Evolutionary conservation across 1,284 basidiomycete species (phyloP), one percentile per base, ranked within the genome.

Genomic region (Anthracocystis walkeri): DNA sequence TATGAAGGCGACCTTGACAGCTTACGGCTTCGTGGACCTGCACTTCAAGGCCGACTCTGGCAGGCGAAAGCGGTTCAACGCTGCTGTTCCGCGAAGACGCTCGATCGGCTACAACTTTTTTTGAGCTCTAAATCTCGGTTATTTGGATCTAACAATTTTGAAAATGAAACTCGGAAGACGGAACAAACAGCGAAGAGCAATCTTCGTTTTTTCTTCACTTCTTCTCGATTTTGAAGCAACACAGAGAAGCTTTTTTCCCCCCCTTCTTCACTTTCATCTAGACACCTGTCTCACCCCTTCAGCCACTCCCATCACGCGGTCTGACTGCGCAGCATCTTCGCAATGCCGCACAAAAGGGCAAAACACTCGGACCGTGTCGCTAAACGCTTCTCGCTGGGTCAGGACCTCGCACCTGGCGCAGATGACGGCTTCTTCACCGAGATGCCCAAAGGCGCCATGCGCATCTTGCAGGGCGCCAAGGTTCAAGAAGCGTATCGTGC

Each of bases 321-420:
- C 14, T 40, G 23, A 33, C 42, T 31, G 41, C 38, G 31, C 45
- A 53, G 35, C 35, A 38, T 38, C 5, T 12, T 38, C 35, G 7
- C 14, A n/a, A 82, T 82, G 81, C 81, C 81, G 21, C 79, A 81
- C 71, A 82, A 82, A 53, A 67, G 79, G 29, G 79, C 81, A 1
- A 82, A 81, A 42, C 65, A 63, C 46, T 79, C 79, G 14, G 68
- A 67, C 46, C 68, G 81, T 33, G 52, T 72, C 31, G 70, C 78
- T 31, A 68, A 77, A 53, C 77, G 79, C 42, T 66, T 69, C 55
- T 50, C 58, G 49, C 21, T 70, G 11, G 76, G 78, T 11, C 55
- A 75, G 42, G 64, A 81, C 54, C 59, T 75, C 20, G 73, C 80
- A 25, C 77, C 80, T 6, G 50, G 50, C 57, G 45, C 46, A 18